Evolutionary conservation across 140 eudicot genomes (phyloP), one percentile per base, ranked within the genome.

Genomic region (Cichorium intybus): DNA sequence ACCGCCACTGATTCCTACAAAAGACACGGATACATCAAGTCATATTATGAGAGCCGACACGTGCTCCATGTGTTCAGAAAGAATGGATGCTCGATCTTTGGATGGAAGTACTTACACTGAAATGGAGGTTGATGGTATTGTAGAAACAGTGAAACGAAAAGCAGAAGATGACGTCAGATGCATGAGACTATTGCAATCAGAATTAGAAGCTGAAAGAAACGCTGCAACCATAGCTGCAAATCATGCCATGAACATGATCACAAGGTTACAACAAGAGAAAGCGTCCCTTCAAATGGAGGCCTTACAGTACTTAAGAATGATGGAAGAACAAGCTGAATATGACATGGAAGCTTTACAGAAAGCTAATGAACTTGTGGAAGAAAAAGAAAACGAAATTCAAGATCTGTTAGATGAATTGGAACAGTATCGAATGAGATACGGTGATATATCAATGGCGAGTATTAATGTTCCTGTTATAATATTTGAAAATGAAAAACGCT

Each of bases 231-330:
- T 88, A 43, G 89, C 97, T 23, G 94, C 94, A 9, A 86, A 81
- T 76, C 85, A 93, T 56, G 97, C 99, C 31, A 88, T 93, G 99
- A 89, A 87, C 48, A 93, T 93, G 99, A 93, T 93, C 65, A 93
- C 97, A 7, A 69, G 91, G 68, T 72, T 93, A 71, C 99, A 93
- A 67, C 94, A 88, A 77, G 97, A 93, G 61, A 93, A 92, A 48
- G 91, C 98, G 1, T 62, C 89, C 9, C 86, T 92, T 43, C 88
- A 80, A 61, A 87, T 85, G 96, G 98, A 92, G 61, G 95, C 95
- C 16, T 76, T 77, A 72, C 98, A 92, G 56, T 85, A 85, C 55
- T 62, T 92, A 14, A 72, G 98, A 76, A 92, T 92, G 95, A 92
- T 92, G 98, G 98, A 92, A 68, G 98, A 92, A 56, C 96, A 92